These are phyloP conservation scores for Exophiala aquamarina DNA, from an alignment of 2,329 filamentous ascomycete genomes.

Conservation along the genomic window DNA sequence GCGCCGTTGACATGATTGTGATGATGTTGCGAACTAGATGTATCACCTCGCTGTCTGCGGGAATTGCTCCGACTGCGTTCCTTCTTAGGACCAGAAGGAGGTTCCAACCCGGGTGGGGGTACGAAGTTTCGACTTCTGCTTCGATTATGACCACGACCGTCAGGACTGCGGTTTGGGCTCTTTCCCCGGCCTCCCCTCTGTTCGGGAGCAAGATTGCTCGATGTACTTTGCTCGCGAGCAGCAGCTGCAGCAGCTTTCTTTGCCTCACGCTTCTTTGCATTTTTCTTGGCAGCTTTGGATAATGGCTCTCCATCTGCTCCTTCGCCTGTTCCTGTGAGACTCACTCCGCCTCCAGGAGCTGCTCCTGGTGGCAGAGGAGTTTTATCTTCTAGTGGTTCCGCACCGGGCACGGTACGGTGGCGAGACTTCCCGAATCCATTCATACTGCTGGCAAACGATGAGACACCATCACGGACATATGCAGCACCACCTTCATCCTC, in stretches of 20 bases:
- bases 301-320: constrained; percentile 65
- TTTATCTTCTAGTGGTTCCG: constrained; percentile 65
- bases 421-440: constrained; percentile 78
- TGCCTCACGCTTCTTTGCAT: constrained; percentile 96
- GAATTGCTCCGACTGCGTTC: constrained; percentile 30
- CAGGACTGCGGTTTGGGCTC: constrained; percentile 40
- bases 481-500: constrained; percentile 95
- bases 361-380: constrained; percentile 64
- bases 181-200: constrained; percentile 24
- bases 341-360: constrained; percentile 64
- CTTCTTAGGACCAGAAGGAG: constrained; percentile 23
- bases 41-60: constrained; percentile 30
- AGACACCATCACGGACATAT: constrained; percentile 76
- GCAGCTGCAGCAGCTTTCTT: constrained; percentile 87
- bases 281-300: constrained; percentile 85
- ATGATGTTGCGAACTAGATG: constrained; percentile 13
- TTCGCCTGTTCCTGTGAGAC: constrained; percentile 63
- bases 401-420: constrained; percentile 81
- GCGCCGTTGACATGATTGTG: constrained; percentile 21
- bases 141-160: constrained; percentile 55
- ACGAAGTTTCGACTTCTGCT: constrained; percentile 46
- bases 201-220: constrained; percentile 21
- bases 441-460: constrained; percentile 59
- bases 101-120: constrained; percentile 20
- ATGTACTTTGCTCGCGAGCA: constrained; percentile 48